phyloP scores from a whole-genome alignment of 345 rosid genomes.

The Populus nigra region DNA sequence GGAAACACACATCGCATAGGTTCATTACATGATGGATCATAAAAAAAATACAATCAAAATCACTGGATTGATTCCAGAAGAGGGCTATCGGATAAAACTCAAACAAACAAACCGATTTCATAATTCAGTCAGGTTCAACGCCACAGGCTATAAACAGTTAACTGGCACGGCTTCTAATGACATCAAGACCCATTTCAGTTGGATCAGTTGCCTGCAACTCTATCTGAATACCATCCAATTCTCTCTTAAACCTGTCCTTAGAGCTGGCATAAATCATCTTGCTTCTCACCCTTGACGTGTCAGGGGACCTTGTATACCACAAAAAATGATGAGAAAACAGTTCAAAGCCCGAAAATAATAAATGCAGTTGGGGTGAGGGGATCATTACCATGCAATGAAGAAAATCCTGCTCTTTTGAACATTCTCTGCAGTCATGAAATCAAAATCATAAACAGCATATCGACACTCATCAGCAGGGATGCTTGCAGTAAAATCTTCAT shows the following conservation, averaged over 20 bases:
- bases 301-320: conserved; percentile 29
- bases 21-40: conserved; percentile 2
- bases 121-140: conserved; percentile 20
- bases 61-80: not conserved
- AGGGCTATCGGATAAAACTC: not conserved
- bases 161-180: conserved; percentile 27
- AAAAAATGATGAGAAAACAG: not conserved
- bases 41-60: not conserved
- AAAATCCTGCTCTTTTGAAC: conserved; percentile 37
- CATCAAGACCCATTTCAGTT: conserved; percentile 41
- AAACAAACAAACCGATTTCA: conserved; percentile 18
- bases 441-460: conserved; percentile 39
- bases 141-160: conserved; percentile 24
- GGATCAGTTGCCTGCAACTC: conserved; percentile 42
- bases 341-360: not conserved
- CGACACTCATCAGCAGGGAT: conserved; percentile 39
- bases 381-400: conserved; percentile 38
- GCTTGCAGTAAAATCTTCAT: conserved; percentile 33
- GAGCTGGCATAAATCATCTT: conserved; percentile 44
- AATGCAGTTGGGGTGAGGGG: too few species aligned
- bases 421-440: conserved; percentile 37
- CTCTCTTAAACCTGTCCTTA: conserved; percentile 40
- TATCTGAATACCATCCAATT: conserved; percentile 39
- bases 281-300: conserved; percentile 36
- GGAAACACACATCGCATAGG: conserved; percentile 7